Conservation (phyloP, 208 protist species). For the Leptomonas seymouri region DNA sequence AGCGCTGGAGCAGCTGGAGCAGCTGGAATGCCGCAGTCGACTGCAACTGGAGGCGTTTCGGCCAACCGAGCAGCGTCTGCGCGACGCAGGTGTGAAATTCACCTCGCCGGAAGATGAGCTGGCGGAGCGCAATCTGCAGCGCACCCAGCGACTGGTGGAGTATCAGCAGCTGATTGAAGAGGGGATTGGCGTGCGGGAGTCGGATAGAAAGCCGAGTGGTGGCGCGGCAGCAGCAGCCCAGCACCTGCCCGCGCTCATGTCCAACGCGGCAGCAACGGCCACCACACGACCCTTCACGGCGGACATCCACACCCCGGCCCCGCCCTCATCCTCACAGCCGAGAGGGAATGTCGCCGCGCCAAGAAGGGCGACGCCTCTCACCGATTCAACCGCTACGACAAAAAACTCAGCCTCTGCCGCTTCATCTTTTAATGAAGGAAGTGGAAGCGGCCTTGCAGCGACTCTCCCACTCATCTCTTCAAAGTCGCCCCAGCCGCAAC, state of each 20-base stretch:
- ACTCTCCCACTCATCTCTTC: conserved; percentile 4
- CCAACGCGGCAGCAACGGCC: not conserved
- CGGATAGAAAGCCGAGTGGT: not conserved
- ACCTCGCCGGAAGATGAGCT: conserved; percentile 71
- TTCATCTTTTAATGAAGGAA: not conserved
- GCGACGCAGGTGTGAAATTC: conserved; percentile 67
- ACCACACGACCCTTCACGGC: not conserved
- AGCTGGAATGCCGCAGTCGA: conserved; percentile 51
- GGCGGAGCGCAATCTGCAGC: conserved; percentile 54
- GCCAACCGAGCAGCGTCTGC: conserved; percentile 70
- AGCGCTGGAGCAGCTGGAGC: conserved; percentile 53
- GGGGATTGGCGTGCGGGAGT: conserved; percentile 19
- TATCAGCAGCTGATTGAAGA: conserved; percentile 78
- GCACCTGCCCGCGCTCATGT: conserved; percentile 5
- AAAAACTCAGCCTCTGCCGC: too few relatives aligned
- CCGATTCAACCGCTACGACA: too few relatives aligned
- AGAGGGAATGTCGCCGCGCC: not conserved
- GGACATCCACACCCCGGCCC: not conserved
- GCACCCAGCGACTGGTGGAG: conserved; percentile 77
- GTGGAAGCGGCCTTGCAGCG: not conserved
- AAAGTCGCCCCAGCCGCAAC: not conserved
- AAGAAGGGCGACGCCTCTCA: too few relatives aligned
- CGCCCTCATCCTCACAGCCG: not conserved
- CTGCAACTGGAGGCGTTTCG: conserved; percentile 66
- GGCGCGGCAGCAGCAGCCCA: not conserved